Percentiles rank a stretch among this genome's conserved stretches.
Evolutionary conservation across 352 stramenopile genomes (phyloP).

Genomic region (Pythium catenulatum): DNA sequence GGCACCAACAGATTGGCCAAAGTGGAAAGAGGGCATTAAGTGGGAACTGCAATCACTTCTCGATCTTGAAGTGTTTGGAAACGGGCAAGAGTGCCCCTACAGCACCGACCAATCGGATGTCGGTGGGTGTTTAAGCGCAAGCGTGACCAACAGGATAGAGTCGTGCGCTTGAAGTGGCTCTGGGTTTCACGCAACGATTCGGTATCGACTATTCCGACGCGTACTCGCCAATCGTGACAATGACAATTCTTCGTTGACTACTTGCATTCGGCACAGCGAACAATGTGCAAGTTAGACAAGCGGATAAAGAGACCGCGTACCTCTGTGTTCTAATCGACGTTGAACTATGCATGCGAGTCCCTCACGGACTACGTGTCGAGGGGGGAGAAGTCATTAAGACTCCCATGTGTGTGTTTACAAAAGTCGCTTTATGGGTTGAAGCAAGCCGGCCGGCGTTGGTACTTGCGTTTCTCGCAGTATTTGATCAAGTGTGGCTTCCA

Average conservation of each 20-base stretch:
- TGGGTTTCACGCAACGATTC: slow-evolving; percentile 41
- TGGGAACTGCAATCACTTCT: slow-evolving; percentile 26
- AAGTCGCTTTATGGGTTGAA: slow-evolving; percentile 46
- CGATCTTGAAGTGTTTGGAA: slow-evolving; percentile 37
- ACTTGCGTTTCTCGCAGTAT: slow-evolving; percentile 45
- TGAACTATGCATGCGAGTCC: slow-evolving; percentile 45
- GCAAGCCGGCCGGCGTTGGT: slow-evolving; percentile 48
- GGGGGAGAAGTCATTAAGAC: slow-evolving; percentile 30
- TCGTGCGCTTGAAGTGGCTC: slow-evolving; percentile 35
- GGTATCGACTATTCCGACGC: slow-evolving; percentile 52
- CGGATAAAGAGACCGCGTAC: slow-evolving; percentile 51
- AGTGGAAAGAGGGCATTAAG: slow-evolving; percentile 30
- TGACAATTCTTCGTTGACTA: slow-evolving; percentile 49
- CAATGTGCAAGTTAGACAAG: slow-evolving; percentile 32
- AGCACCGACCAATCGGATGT: slow-evolving; percentile 28
- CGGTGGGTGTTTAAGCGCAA: slow-evolving; percentile 37
- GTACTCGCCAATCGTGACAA: slow-evolving; percentile 50
- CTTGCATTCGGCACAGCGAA: slow-evolving; percentile 40
- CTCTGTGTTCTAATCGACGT: slow-evolving; percentile 45
- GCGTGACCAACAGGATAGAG: slow-evolving; percentile 3
- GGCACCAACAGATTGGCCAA: slow-evolving; percentile 20
- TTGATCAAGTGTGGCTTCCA: slow-evolving; percentile 43
- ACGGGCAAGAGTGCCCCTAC: slow-evolving; percentile 35
- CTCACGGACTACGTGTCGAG: slow-evolving; percentile 46
- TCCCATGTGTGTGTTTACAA: slow-evolving; percentile 25